These are phyloP conservation scores for Cercospora janseana DNA, from an alignment of 2,329 filamentous ascomycete genomes.

Conservation along the genomic window DNA sequence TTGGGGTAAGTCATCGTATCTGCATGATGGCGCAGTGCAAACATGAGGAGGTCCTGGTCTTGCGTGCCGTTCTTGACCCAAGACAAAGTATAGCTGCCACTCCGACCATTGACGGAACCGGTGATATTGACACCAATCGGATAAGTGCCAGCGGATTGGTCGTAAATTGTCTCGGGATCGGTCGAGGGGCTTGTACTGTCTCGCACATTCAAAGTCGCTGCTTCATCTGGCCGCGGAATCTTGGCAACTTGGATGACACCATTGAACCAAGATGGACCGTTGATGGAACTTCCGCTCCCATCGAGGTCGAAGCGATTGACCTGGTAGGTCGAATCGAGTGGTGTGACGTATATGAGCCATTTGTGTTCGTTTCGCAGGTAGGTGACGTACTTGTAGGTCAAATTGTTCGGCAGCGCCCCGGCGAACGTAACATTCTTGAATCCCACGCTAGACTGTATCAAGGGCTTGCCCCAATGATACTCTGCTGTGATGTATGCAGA, in stretches of 20 bases:
- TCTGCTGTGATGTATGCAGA: constrained; percentile 81
- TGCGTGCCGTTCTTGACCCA: constrained; percentile 70
- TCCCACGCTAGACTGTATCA: constrained; percentile 71
- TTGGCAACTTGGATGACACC: constrained; percentile 84
- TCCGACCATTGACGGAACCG: constrained; percentile 58
- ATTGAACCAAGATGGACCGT: constrained; percentile 65
- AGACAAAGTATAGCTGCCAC: constrained; percentile 69
- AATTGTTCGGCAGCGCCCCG: constrained; percentile 56
- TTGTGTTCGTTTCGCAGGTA: constrained; percentile 64
- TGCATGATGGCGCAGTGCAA: constrained; percentile 81
- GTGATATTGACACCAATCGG: constrained; percentile 62
- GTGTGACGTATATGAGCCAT: constrained; percentile 79
- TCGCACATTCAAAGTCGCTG: constrained; percentile 49
- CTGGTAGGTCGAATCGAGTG: constrained; percentile 54
- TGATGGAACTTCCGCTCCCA: constrained; percentile 56
- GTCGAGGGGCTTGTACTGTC: constrained; percentile 37
- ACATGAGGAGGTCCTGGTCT: constrained; percentile 69
- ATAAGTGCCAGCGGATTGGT: constrained; percentile 73
- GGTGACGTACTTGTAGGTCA: constrained; percentile 73
- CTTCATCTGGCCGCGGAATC: constrained; percentile 49
- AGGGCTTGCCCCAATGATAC: constrained; percentile 66
- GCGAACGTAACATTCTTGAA: constrained; percentile 62
- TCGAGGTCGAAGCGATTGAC: constrained; percentile 59
- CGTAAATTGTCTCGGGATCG: constrained; percentile 65
- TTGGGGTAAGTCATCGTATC: constrained; percentile 66